These are phyloP conservation scores for Rhodotorula sp. DNA, from an alignment of 1,284 basidiomycete genomes.

Conservation along the genomic window DNA sequence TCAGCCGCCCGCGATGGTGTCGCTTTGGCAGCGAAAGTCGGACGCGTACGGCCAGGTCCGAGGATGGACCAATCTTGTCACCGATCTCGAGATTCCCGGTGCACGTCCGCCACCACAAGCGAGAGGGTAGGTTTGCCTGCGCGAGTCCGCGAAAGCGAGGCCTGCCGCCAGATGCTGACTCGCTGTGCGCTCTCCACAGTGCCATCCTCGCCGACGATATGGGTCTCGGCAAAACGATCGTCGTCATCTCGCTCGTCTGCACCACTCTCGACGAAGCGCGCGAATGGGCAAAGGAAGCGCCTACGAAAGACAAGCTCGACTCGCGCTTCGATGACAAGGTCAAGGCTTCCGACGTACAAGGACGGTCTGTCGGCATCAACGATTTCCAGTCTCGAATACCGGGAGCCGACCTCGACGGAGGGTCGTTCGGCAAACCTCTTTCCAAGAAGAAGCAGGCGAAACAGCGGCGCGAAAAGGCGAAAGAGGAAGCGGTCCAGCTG, in stretches of 20 bases:
- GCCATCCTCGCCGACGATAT: conserved; percentile 67
- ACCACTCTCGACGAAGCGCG: conserved; percentile 71
- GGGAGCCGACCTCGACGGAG: conserved; percentile 5
- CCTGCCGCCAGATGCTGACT: not conserved
- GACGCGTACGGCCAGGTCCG: conserved; percentile 57
- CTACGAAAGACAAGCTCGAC: conserved; percentile 38
- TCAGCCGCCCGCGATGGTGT: conserved; percentile 55
- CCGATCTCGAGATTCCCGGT: conserved; percentile 65
- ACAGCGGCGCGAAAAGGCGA: conserved; percentile 62
- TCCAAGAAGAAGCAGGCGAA: conserved; percentile 59
- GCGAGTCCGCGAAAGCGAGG: not conserved
- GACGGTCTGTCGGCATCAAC: not conserved
- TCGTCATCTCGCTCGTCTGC: conserved; percentile 83
- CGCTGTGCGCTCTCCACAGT: not conserved
- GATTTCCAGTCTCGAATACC: conserved; percentile 18
- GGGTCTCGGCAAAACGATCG: conserved; percentile 96
- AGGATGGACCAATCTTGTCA: conserved; percentile 80
- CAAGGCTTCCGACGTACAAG: not conserved
- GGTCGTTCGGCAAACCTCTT: conserved; percentile 5
- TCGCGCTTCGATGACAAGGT: conserved; percentile 38
- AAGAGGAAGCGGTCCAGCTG: conserved; percentile 56
- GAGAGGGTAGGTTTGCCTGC: conserved; percentile 57
- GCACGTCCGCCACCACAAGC: conserved; percentile 66
- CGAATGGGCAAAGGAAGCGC: conserved; percentile 60
- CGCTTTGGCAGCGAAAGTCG: conserved; percentile 68